Evolutionary conservation across 2,329 filamentous ascomycete genomes (phyloP), one percentile per base, ranked within the genome.

Genomic region (Cadophora sp.): DNA sequence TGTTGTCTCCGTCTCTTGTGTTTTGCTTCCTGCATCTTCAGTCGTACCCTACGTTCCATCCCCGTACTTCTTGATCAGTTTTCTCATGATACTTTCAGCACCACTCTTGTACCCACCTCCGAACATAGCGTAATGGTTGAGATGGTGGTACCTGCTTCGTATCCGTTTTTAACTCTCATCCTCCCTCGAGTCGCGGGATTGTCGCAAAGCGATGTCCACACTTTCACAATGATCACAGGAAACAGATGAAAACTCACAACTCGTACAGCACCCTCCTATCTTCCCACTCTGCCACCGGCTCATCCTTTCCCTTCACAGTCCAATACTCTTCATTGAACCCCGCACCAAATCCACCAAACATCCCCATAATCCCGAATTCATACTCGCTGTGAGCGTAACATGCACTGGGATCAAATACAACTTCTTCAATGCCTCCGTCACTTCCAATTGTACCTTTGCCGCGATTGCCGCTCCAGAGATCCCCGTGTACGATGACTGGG

Each of bases 401-500:
- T 51, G 89, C 86, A 1, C 91, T 91, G 0, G 94, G 89, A 77
- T 97, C 95, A 76, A 89, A 97, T 0, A 97, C 87, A 0, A 97
- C 88, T 72, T 94, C 90, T 72, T 94, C 92, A 0, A 84, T 80
- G 0, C 82, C 84, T 0, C 84, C 83, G 48, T 48, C 43, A 22
- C 80, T 70, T 8, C 72, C 79, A 63, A 97, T 90, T 51, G 82
- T 83, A 0, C 91, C 94, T 3, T 82, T 79, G 12, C 88, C 87
- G 61, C 91, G 88, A 79, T 97, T 97, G 0, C 95, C 95, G 72
- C 89, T 92, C 95, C 95, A 97, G n/a, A 97, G 79, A 80, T 97
- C 94, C 0, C 95, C 95, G 76, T 98, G 95, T 0, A 97, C 84
- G 6, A 97, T 86, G 0, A 96, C 94, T 0, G 94, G 93, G n/a